phyloP scores from a whole-genome alignment of 495 filamentous ascomycete species.

The Aspergillus bertholletiae region DNA sequence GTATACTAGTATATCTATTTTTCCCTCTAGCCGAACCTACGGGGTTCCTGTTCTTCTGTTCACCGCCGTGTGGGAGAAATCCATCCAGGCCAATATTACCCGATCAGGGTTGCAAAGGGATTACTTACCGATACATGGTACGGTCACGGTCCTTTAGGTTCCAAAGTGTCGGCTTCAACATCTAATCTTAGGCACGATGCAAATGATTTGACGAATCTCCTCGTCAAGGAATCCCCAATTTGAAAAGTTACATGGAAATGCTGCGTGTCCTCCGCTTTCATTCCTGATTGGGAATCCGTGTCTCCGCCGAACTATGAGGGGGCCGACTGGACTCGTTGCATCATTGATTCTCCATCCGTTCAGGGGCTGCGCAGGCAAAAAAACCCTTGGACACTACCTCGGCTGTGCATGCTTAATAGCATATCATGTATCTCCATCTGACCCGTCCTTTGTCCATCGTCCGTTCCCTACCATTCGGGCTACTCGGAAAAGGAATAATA shows the following conservation, averaged over 20 bases:
- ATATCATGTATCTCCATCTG: not conserved
- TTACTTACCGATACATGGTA: too few relatives aligned
- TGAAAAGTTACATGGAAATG: not conserved
- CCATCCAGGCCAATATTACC: slow-evolving; percentile 2
- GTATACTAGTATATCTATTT: too few relatives aligned
- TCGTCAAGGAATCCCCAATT: not conserved
- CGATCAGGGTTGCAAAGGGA: not conserved
- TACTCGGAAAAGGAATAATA: not conserved
- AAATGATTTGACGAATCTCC: not conserved
- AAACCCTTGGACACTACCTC: not conserved
- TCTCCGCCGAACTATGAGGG: not conserved
- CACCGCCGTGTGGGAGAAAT: not conserved
- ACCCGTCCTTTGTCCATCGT: not conserved
- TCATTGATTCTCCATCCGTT: not conserved
- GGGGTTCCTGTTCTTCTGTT: too few relatives aligned
- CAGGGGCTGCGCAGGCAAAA: not conserved
- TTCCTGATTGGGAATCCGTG: not conserved
- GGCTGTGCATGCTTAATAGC: not conserved
- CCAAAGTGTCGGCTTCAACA: too few relatives aligned
- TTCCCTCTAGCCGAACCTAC: too few relatives aligned
- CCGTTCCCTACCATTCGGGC: not conserved
- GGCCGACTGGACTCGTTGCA: not conserved
- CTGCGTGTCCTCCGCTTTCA: not conserved
- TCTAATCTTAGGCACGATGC: too few relatives aligned
- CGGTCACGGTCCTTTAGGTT: too few relatives aligned